These are phyloP conservation scores for Avena sativa DNA, from an alignment of 176 grass and related monocot species.

Conservation along the genomic window DNA sequence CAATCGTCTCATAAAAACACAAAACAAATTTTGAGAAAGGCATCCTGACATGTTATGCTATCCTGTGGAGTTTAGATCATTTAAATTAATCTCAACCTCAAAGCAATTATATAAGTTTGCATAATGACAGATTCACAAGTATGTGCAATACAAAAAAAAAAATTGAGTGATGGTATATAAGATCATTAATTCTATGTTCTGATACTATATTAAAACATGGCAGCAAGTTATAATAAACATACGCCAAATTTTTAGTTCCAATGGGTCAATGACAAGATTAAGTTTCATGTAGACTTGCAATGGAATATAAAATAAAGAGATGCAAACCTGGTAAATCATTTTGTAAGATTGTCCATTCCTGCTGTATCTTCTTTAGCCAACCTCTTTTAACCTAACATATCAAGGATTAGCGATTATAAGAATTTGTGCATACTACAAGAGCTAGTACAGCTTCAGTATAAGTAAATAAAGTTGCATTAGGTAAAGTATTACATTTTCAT, in stretches of 20 bases:
- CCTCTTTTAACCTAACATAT: constrained; percentile 71
- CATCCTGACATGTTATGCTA: not conserved
- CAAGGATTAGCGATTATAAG: constrained; percentile 28
- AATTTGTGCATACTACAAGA: constrained; percentile 12
- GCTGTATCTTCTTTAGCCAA: constrained; percentile 89
- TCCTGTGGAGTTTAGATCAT: constrained; percentile 4
- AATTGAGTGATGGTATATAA: not conserved
- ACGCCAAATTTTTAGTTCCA: constrained; percentile 1
- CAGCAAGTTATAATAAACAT: constrained; percentile 13
- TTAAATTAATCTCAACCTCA: constrained; percentile 12
- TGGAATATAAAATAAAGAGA: constrained; percentile 24
- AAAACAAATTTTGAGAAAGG: not conserved
- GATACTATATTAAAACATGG: not conserved
- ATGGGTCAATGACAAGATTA: constrained; percentile 11
- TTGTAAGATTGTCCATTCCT: constrained; percentile 87
- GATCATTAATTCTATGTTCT: not conserved
- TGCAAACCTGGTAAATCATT: constrained; percentile 76
- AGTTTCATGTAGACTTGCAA: not conserved
- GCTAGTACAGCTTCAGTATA: not conserved
- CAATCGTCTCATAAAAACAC: not conserved
- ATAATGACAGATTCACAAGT: not conserved
- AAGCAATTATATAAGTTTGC: not conserved
- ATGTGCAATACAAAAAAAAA: not conserved
- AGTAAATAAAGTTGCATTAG: constrained; percentile 6
- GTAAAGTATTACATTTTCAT: constrained; percentile 48